Percentiles rank a stretch among this genome's conserved stretches.
phyloP scores from a whole-genome alignment of 2,329 filamentous ascomycete genomes.

The Hortaea werneckii region DNA sequence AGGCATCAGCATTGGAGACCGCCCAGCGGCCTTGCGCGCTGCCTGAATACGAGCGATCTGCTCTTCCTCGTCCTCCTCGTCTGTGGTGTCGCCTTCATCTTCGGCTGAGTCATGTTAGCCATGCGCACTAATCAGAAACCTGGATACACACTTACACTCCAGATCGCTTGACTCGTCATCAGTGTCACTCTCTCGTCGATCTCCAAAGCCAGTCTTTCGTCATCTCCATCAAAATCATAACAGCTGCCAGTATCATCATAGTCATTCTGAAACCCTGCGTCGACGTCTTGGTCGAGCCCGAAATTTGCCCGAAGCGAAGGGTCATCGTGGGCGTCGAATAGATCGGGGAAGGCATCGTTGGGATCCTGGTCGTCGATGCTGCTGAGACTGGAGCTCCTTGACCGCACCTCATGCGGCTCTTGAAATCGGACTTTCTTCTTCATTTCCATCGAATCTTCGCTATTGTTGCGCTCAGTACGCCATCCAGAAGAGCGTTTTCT shows the following conservation, averaged over 20 bases:
- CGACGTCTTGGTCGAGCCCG: constrained; percentile 15
- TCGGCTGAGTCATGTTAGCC: constrained; percentile 24
- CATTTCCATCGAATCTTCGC: constrained; percentile 13
- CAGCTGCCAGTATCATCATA: constrained; percentile 22
- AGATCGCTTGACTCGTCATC: constrained; percentile 19
- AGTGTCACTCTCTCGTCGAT: constrained; percentile 22
- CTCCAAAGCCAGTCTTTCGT: constrained; percentile 18
- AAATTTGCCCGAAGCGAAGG: constrained; percentile 9
- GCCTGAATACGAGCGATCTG: constrained; percentile 12
- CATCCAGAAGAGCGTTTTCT: constrained; percentile 17
- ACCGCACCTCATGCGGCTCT: constrained; percentile 17
- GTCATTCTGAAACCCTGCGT: constrained; percentile 8
- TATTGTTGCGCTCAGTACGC: constrained; percentile 14
- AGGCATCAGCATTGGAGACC: constrained; percentile 8
- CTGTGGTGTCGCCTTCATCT: constrained; percentile 27
- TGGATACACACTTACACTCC: constrained; percentile 21
- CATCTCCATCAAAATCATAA: constrained; percentile 26
- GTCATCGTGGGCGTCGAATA: constrained; percentile 21
- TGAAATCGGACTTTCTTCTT: constrained; percentile 27
- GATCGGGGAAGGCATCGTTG: constrained; percentile 25
- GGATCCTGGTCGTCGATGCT: constrained; percentile 20
- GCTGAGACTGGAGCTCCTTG: constrained; percentile 22
- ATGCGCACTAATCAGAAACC: constrained; percentile 3
- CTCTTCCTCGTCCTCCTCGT: constrained; percentile 24
- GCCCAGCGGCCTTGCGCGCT: constrained; percentile 11